Evolutionary conservation across 305 asterid species (phyloP).

Genomic region (Fraxinus sp.): DNA sequence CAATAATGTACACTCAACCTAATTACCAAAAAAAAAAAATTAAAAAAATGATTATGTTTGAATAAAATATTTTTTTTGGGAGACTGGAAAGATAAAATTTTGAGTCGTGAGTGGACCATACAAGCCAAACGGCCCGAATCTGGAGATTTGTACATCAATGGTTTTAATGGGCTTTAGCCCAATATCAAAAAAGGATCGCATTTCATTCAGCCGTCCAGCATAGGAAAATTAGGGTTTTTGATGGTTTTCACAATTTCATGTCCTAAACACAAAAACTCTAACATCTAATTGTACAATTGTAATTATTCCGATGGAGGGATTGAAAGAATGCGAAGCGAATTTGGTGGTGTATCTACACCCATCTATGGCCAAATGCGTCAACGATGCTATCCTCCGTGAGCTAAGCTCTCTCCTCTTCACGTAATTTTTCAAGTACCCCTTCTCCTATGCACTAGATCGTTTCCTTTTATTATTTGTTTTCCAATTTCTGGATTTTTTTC

Average conservation of each 20-base stretch:
- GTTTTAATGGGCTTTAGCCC: not conserved
- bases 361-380: slow-evolving; percentile 45
- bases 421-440: slow-evolving; percentile 27
- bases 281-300: not conserved
- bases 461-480: not conserved
- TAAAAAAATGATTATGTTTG: no score
- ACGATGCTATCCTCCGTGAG: slow-evolving; percentile 52
- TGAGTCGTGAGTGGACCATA: not conserved
- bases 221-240: not conserved
- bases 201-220: not conserved
- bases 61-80: no score
- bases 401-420: slow-evolving; percentile 70
- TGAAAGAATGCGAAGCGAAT: slow-evolving; percentile 49
- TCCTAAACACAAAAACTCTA: not conserved
- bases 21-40: no score
- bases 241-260: not conserved
- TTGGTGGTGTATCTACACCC: slow-evolving; percentile 61
- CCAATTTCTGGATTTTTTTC: not conserved
- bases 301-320: slow-evolving; percentile 49
- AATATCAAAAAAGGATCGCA: not conserved
- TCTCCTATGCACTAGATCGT: not conserved
- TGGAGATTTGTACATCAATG: not conserved
- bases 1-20: not conserved
- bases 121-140: not conserved
- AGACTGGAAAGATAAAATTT: no score